Evolutionary conservation across 2,329 filamentous ascomycete genomes (phyloP), one percentile per base, ranked within the genome.

Genomic region (Lachnellula occidentalis): DNA sequence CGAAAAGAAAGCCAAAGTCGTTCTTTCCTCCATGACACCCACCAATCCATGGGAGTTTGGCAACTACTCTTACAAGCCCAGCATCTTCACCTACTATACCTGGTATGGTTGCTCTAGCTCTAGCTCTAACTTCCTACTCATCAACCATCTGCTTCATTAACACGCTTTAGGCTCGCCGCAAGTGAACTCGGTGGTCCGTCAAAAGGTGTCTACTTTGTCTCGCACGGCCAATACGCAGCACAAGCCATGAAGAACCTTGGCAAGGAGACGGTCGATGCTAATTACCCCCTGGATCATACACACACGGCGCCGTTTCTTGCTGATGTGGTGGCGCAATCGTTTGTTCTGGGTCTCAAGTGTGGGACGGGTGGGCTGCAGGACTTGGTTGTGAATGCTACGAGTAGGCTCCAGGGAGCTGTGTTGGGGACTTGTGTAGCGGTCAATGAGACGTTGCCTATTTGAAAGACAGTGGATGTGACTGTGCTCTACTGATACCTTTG

Each of bases 11-110:
- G 82, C 80, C 2, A 76, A 73, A 19, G 83, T 86, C 39, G 72
- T 87, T 36, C 71, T 86, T 34, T 76, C 74, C 27, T 76, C 74
- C 14, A 79, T 79, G 58, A 86, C 83, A 2, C 82, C 83, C 0
- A 79, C 84, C 64, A 86, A 86, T 63, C 74, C 77, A 0, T 85
- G 79, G 78, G 81, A 85, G 63, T 71, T 70, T 1, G 81, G 81
- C 0, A 71, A 58, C 1, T 82, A 75, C 61, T 58, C 59, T 5
- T 76, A 77, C 54, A 55, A 61, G 0, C 69, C 78, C 5, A 71
- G 73, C 24, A 71, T 81, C 3, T 86, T 86, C 59, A 80, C 82
- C 1, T 76, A 67, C 5, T 85, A 82, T 62, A 51, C 61, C 14
- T 60, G 51, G 53, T 59, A 56, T 21, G 46, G 19, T 31, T 11